Percentiles rank a stretch among this genome's conserved stretches.
Evolutionary conservation across 768 basidiomycete species (phyloP).

Genomic region (Phaffia tasmanica): DNA sequence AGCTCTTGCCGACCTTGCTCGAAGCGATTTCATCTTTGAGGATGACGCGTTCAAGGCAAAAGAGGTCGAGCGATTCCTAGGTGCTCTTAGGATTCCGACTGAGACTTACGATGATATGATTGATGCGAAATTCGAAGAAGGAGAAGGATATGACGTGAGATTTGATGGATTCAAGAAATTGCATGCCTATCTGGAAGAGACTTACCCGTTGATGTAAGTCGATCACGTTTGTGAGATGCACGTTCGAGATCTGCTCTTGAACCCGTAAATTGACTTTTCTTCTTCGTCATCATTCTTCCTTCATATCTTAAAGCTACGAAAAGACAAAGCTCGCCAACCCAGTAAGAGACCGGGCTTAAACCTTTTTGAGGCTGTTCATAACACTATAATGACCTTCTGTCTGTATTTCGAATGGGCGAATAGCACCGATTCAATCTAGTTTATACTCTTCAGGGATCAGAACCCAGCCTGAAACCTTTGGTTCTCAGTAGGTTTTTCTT

Average conservation of each 20-base stretch:
- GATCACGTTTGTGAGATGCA: no score
- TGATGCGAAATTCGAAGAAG: constrained; percentile 5
- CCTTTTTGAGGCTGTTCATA: not conserved
- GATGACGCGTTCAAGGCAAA: constrained; percentile 9
- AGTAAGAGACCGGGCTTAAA: not conserved
- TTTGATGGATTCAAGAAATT: constrained; percentile 11
- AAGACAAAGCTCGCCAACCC: constrained; percentile 16
- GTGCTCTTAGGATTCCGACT: constrained; percentile 20
- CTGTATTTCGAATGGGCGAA: no score
- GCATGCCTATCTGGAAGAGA: constrained; percentile 17
- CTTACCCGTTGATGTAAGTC: constrained; percentile 16
- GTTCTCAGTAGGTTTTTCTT: constrained; percentile 7
- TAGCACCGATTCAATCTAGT: constrained; percentile 18
- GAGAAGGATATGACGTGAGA: constrained; percentile 13
- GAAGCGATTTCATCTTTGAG: constrained; percentile 14
- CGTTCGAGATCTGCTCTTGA: not conserved
- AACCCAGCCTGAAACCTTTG: constrained; percentile 17
- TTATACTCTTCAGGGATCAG: constrained; percentile 18
- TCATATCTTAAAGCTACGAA: not conserved
- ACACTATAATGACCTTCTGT: not conserved
- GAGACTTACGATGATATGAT: constrained; percentile 21
- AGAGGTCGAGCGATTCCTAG: constrained; percentile 26
- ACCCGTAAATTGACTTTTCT: not conserved
- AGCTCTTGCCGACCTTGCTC: no score
- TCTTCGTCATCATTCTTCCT: no score